A percentile compares a stretch with the other conserved stretches of the same genome.
Evolutionary conservation across 805 yeast genomes (phyloP).

Genomic region (Wickerhamomyces queroliae): DNA sequence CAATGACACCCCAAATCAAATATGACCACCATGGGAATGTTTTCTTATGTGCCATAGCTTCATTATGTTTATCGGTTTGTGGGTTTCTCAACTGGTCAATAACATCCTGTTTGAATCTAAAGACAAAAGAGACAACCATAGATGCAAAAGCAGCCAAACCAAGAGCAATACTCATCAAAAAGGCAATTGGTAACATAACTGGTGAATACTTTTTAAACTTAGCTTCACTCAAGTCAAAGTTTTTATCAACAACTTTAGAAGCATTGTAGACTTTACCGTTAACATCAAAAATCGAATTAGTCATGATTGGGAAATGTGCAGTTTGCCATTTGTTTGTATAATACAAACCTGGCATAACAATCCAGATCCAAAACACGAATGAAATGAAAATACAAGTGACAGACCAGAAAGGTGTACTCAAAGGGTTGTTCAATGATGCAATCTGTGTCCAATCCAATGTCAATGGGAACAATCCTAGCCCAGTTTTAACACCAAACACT

Average conservation of each 20-base stretch:
- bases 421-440: constrained; percentile 23
- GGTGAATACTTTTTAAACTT: constrained; percentile 59
- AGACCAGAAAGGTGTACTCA: constrained; percentile 12
- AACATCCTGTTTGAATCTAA: neutral
- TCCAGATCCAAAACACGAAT: neutral
- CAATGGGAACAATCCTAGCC: constrained; percentile 59
- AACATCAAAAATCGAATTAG: constrained; percentile 44
- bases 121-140: neutral
- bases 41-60: neutral
- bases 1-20: neutral
- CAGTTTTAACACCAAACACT: constrained; percentile 55
- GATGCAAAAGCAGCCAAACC: neutral
- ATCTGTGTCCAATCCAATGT: constrained; percentile 67
- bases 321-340: constrained; percentile 54
- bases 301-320: constrained; percentile 52
- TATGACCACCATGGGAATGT: neutral
- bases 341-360: constrained; percentile 43
- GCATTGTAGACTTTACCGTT: constrained; percentile 45
- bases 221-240: constrained; percentile 35
- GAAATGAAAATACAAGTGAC: neutral
- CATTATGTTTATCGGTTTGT: neutral
- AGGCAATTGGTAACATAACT: constrained; percentile 39
- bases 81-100: neutral
- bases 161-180: neutral
- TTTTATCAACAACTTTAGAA: constrained; percentile 36